A percentile compares a stretch with the other conserved stretches of the same genome.
Conservation (phyloP, 1,139 yeast species). For the Magnusiomyces fungicola region DNA sequence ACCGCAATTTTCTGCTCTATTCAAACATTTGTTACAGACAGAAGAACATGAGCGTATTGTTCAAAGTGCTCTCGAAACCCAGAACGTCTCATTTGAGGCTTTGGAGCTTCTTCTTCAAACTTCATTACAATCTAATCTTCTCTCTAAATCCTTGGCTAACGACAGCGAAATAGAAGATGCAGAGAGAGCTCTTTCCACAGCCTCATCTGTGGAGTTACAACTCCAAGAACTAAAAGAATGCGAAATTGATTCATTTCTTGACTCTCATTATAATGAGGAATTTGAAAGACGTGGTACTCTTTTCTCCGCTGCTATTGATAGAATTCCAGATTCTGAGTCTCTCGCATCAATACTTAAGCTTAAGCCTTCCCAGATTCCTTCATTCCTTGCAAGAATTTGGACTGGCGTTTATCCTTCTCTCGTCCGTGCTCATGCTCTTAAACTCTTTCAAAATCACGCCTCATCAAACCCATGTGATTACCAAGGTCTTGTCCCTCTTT, state of each 20-base stretch:
- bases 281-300: conserved; percentile 42
- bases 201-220: not conserved
- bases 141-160: conserved; percentile 13
- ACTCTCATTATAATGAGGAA: conserved; percentile 35
- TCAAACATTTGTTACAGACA: conserved; percentile 33
- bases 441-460: conserved; percentile 20
- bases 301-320: conserved; percentile 24
- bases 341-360: conserved; percentile 16
- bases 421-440: conserved; percentile 28
- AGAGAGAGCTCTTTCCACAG: conserved; percentile 1
- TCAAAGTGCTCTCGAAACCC: conserved; percentile 35
- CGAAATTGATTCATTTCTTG: conserved; percentile 36
- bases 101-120: conserved; percentile 66
- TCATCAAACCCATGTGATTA: conserved; percentile 22
- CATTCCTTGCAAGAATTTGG: conserved; percentile 32
- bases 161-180: conserved; percentile 3
- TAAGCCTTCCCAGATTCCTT: conserved; percentile 11
- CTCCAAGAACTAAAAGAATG: conserved; percentile 2
- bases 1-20: conserved; percentile 17
- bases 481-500: conserved; percentile 31
- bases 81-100: conserved; percentile 41
- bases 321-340: conserved; percentile 14
- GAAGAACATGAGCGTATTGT: conserved; percentile 37
- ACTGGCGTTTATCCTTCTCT: conserved; percentile 25
- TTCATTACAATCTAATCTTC: conserved; percentile 40